These are phyloP conservation scores for Manihot esculenta DNA, from an alignment of 441 rosid genomes.

Conservation along the genomic window DNA sequence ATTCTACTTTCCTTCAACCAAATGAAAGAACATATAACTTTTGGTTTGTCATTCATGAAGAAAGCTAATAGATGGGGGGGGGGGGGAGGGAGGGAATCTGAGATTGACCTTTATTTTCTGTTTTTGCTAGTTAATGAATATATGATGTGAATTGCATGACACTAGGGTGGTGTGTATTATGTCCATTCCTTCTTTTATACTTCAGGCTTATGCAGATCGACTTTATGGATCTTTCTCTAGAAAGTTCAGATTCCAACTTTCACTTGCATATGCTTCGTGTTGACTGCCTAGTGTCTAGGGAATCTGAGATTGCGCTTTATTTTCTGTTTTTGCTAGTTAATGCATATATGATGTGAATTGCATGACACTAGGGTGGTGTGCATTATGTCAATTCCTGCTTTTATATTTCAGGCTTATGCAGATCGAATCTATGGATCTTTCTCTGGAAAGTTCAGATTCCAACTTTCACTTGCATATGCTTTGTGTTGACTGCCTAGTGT, in stretches of 20 bases:
- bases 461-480: background rate
- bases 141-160: background rate
- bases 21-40: background rate
- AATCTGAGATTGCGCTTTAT: too few relatives aligned
- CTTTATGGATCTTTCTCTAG: background rate
- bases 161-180: background rate
- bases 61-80: too few relatives aligned
- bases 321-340: background rate
- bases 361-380: background rate
- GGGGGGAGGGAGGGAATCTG: background rate
- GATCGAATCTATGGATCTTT: background rate
- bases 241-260: background rate
- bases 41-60: background rate
- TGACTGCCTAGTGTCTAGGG: too few relatives aligned
- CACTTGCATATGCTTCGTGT: background rate
- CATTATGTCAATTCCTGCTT: background rate
- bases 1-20: constrained; percentile 12
- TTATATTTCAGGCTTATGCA: background rate
- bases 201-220: background rate
- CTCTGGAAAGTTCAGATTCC: background rate
- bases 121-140: background rate
- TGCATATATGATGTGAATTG: background rate
- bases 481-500: too few relatives aligned
- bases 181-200: background rate
- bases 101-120: background rate